Conservation (phyloP, 345 rosid species). For the Gossypium arboreum region DNA sequence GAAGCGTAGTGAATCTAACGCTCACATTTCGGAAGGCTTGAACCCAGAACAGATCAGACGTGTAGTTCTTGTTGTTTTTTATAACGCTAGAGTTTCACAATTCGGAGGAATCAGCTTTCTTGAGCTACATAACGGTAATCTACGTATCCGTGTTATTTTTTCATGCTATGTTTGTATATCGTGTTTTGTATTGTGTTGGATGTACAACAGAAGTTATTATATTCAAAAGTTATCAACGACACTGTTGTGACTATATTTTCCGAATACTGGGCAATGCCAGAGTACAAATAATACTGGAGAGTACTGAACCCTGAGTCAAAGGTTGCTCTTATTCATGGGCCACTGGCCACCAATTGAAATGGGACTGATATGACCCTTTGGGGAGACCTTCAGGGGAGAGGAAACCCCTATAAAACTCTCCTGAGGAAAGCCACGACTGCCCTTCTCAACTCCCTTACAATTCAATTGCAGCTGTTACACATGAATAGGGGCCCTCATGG, state of each 20-base stretch:
- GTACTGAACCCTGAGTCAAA: conserved; percentile 57
- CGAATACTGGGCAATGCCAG: conserved; percentile 67
- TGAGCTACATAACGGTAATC: too few species aligned
- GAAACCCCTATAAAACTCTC: conserved; percentile 73
- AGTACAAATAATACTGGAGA: conserved; percentile 78
- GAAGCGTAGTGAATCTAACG: background rate
- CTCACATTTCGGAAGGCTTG: background rate
- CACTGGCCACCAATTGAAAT: conserved; percentile 44
- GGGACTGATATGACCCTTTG: conserved; percentile 60
- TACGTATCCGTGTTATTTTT: too few species aligned
- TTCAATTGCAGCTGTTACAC: conserved; percentile 41
- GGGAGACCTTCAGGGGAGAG: conserved; percentile 61
- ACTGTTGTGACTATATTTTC: background rate
- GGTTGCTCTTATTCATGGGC: conserved; percentile 65
- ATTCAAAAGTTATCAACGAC: background rate
- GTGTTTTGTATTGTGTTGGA: too few species aligned
- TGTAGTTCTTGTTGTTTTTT: background rate
- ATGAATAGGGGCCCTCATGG: conserved; percentile 59
- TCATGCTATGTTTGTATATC: too few species aligned
- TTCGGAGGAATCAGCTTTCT: background rate
- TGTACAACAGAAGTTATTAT: background rate
- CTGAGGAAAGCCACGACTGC: conserved; percentile 76
- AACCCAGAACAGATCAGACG: background rate
- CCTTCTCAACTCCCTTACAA: conserved; percentile 73
- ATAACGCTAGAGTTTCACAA: background rate